A percentile compares a stretch with the other conserved stretches of the same genome.
These are phyloP conservation scores for Fraxinus cuspidata DNA, from an alignment of 257 asterid species.

Conservation along the genomic window DNA sequence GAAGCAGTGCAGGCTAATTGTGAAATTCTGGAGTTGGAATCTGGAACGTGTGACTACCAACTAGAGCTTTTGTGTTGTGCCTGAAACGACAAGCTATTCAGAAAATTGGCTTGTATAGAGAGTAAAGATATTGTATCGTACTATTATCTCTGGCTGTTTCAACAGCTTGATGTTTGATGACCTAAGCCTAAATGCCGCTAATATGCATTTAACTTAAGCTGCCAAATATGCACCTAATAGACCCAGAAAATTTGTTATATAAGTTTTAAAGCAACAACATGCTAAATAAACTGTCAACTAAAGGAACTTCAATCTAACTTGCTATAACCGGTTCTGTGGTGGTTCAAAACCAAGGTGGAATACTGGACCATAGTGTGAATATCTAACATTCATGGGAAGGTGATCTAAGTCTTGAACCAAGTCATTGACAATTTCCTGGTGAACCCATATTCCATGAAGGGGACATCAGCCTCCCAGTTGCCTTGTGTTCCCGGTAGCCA, in stretches of 20 bases:
- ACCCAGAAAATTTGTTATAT: neutral
- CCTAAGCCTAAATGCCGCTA: neutral
- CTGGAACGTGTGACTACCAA: neutral
- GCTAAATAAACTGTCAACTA: neutral
- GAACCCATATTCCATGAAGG: constrained; percentile 58
- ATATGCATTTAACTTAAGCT: neutral
- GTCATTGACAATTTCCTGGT: constrained; percentile 54
- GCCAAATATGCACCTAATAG: neutral
- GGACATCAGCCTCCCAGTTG: constrained; percentile 54
- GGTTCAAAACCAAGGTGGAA: constrained; percentile 58
- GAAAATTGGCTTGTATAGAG: neutral
- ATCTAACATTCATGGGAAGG: constrained; percentile 60
- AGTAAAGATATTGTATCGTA: neutral
- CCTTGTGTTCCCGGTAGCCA: constrained; percentile 77
- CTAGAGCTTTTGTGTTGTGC: neutral
- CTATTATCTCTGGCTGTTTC: neutral
- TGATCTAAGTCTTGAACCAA: constrained; percentile 63
- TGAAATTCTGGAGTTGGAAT: neutral
- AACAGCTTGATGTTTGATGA: neutral
- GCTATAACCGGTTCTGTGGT: constrained; percentile 27
- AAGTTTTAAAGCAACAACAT: no score
- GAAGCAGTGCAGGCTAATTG: neutral
- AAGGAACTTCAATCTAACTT: neutral
- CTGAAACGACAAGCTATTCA: no score
- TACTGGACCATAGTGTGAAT: constrained; percentile 55